Base-by-base conservation (phyloP, 345 rosid species). In the Populus nigra region DNA sequence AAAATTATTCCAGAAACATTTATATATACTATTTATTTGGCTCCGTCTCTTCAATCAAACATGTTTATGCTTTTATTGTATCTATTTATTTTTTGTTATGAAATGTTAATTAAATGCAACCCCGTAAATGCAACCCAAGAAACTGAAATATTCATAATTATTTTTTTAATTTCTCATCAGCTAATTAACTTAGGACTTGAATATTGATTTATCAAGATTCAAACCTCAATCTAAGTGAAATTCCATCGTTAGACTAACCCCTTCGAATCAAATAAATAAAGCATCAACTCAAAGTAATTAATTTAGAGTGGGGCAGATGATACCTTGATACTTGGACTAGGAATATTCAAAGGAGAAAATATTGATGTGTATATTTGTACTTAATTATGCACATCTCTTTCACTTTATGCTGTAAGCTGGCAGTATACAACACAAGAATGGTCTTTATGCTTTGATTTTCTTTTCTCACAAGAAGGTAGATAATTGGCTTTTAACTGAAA, bases 261-360 rank as follows among this genome's bases (percentile, higher is more conserved):
- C n/a, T 18, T 20, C 59, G 20, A 53, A 7, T 53, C 7, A 20
- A 53, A 20, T 53, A 20, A 12, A n/a, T 57, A 57, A 57, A 57
- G 10, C 63, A 15, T 9, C 27, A 57, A 43, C 13, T 43, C 13
- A 43, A 43, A 43, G 47, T 11, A 41, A 9, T 41, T 41, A 3
- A 11, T 43, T 43, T 11, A 43, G 47, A 43, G 36, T 18, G 41
- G 41, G 41, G 70, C 5, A 67, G 41, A 35, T 9, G 10, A 36
- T 67, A 41, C 39, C 82, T 68, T 79, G 77, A 68, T n/a, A 73
- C 69, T 68, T 27, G 59, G 82, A 59, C 77, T 41, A 79, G 61
- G 77, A 43, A 73, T 79, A 73, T 79, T 43, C 53, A 61, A 73
- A 78, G 69, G 49, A 33, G 63, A 55, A 43, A 20, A 74, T 57